Base-by-base conservation (phyloP, 169 alveolate genomes). In the Plasmodium adleri region DNA sequence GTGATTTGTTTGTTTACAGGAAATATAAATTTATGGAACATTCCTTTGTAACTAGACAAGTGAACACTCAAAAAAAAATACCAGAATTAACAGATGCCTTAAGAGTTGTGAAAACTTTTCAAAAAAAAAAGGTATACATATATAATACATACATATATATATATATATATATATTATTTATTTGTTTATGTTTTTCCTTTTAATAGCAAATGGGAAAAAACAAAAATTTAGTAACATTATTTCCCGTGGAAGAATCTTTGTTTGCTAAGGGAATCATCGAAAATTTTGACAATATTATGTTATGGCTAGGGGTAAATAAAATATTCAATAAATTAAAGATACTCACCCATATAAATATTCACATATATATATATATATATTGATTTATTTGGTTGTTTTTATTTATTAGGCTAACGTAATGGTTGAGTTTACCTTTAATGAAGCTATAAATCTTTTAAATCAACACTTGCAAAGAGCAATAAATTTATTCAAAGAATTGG, bases 381-480 rank as follows among this genome's bases (percentile, higher is more conserved):
- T 32, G 8, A 32, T 32, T 32, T 32, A 32, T 71, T 64, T 32
- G 45, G 45, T 32, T 32, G 45, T 32, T 32, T 32, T 32, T 22
- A 70, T 67, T 50, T 88, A 59, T 26, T 72, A 96, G 98, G 97
- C 98, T 47, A 96, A 96, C 73, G 95, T 96, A 7, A 74, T 96
- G 94, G 96, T 96, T 50, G 98, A 96, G 86, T 96, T 95, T 73
- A 92, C 97, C 15, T 72, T 96, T 59, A 94, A 95, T 32, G 98
- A 96, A 60, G 98, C 98, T 47, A 85, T 75, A n/a, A 95, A 93
- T 22, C 92, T 96, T 62, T 74, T 96, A 47, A 91, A 88, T 58
- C 93, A 94, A 24, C 96, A 96, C 74, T 89, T 93, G 28, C 80
- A 94, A 1, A 72, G 91, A 62, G 97, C 97, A 7, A 67, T 73